phyloP scores from a whole-genome alignment of 2,329 filamentous ascomycete genomes.

The Leptodontidium sp. region DNA sequence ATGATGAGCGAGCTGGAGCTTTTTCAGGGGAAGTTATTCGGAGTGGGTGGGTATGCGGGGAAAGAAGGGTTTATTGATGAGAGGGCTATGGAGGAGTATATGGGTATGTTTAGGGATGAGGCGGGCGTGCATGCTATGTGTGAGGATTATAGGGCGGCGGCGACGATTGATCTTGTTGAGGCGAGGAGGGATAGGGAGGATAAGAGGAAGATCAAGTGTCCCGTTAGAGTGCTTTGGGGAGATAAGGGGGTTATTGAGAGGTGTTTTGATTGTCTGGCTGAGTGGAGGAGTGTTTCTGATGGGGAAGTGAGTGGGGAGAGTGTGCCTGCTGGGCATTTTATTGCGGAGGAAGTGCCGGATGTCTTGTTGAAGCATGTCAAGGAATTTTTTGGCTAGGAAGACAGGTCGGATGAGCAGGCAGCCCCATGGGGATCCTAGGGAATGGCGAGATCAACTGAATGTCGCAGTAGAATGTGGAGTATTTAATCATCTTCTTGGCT shows the following conservation, averaged over 20 bases:
- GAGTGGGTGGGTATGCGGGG: slow-evolving; percentile 46
- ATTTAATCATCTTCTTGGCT: too few relatives aligned
- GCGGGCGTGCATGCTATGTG: slow-evolving; percentile 58
- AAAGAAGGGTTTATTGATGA: slow-evolving; percentile 44
- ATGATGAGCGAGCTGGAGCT: slow-evolving; percentile 49
- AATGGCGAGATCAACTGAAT: too few relatives aligned
- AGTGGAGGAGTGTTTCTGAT: slow-evolving; percentile 59
- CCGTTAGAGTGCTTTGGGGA: slow-evolving; percentile 61
- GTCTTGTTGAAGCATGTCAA: slow-evolving; percentile 53
- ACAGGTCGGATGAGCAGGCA: background rate
- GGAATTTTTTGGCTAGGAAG: slow-evolving; percentile 48
- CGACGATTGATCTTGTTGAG: slow-evolving; percentile 60
- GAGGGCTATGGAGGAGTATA: slow-evolving; percentile 32
- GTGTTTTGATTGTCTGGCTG: slow-evolving; percentile 56
- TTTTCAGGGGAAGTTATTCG: slow-evolving; percentile 51
- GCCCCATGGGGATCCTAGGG: background rate
- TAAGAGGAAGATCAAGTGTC: slow-evolving; percentile 54
- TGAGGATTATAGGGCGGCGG: slow-evolving; percentile 63
- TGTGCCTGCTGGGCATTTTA: slow-evolving; percentile 58
- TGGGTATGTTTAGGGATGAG: slow-evolving; percentile 45
- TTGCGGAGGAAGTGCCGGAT: slow-evolving; percentile 60
- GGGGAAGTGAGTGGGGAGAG: slow-evolving; percentile 51
- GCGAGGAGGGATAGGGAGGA: slow-evolving; percentile 54
- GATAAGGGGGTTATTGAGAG: slow-evolving; percentile 57
- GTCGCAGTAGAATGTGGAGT: too few relatives aligned